phyloP scores from a whole-genome alignment of 768 basidiomycete species.

The Lentinula detonsa region DNA sequence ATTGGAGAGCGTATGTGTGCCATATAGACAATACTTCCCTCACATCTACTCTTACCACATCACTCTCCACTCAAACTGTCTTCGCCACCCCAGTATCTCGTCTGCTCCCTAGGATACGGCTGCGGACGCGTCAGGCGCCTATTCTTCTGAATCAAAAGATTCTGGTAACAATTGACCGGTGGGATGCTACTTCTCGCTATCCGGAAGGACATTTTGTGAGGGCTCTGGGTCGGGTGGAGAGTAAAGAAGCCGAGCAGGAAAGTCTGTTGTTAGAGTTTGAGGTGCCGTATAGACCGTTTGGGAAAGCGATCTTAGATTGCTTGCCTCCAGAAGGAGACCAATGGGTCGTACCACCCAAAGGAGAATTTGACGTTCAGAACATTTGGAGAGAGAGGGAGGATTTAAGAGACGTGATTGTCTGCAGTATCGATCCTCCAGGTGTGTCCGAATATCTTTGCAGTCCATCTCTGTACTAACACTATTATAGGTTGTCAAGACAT shows the following conservation, averaged over 20 bases:
- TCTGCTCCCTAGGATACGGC: slow-evolving; percentile 85
- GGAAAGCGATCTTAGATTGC: slow-evolving; percentile 90
- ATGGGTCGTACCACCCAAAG: slow-evolving; percentile 90
- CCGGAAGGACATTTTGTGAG: slow-evolving; percentile 98
- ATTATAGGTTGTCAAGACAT: slow-evolving; percentile 89
- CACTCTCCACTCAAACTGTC: slow-evolving; percentile 82
- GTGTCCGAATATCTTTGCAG: slow-evolving; percentile 9
- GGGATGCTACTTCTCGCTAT: slow-evolving; percentile 83
- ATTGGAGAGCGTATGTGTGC: slow-evolving; percentile 97
- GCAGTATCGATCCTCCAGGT: slow-evolving; percentile 98
- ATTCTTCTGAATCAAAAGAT: slow-evolving; percentile 89
- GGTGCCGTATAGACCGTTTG: slow-evolving; percentile 93
- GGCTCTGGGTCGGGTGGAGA: slow-evolving; percentile 83
- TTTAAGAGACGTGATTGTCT: slow-evolving; percentile 77
- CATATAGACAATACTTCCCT: slow-evolving; percentile 91
- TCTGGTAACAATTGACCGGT: slow-evolving; percentile 89
- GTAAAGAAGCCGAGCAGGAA: slow-evolving; percentile 95
- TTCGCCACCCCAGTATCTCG: slow-evolving; percentile 93
- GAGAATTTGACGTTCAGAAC: slow-evolving; percentile 22
- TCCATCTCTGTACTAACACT: background rate
- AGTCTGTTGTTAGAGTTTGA: slow-evolving; percentile 91
- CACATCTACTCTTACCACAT: slow-evolving; percentile 69
- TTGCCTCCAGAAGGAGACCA: slow-evolving; percentile 83
- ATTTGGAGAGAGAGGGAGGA: slow-evolving; percentile 87
- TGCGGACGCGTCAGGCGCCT: slow-evolving; percentile 93